Percentiles rank a stretch among this genome's conserved stretches.
Conservation (phyloP, 805 yeast genomes). For the Teunomyces funiuensis region DNA sequence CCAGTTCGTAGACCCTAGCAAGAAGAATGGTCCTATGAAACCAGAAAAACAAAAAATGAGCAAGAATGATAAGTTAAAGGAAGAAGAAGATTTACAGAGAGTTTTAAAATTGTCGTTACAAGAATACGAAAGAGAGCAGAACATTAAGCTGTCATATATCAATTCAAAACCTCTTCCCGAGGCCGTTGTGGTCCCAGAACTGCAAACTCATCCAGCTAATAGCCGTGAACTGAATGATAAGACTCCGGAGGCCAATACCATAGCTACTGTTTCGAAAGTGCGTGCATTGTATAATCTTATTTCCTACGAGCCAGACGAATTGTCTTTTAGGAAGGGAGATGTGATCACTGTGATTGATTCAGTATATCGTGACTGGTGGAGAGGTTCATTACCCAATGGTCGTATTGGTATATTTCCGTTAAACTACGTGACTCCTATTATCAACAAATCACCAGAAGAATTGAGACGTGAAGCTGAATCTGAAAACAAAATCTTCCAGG, state of each 20-base stretch:
- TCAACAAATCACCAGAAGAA: constrained; percentile 64
- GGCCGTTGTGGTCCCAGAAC: too few species aligned
- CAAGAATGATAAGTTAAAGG: constrained; percentile 48
- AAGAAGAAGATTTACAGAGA: constrained; percentile 77
- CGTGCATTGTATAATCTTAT: constrained; percentile 81
- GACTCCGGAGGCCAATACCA: constrained; percentile 27
- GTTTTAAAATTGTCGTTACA: constrained; percentile 73
- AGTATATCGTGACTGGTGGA: constrained; percentile 94
- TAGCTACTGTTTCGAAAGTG: constrained; percentile 60
- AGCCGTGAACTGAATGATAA: constrained; percentile 12
- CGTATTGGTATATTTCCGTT: constrained; percentile 86
- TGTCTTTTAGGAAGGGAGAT: constrained; percentile 85
- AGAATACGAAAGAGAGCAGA: constrained; percentile 51
- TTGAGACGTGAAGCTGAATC: constrained; percentile 46
- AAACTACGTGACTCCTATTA: constrained; percentile 82
- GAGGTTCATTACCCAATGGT: constrained; percentile 77
- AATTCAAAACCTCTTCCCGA: constrained; percentile 38
- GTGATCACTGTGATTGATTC: constrained; percentile 82
- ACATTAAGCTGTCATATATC: constrained; percentile 25
- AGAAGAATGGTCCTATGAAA: constrained; percentile 44
- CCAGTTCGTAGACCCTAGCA: constrained; percentile 26
- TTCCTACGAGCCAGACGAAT: constrained; percentile 80
- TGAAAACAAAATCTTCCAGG: constrained; percentile 55
- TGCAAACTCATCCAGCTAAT: constrained; percentile 11
- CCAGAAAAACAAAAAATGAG: constrained; percentile 57